phyloP scores from a whole-genome alignment of 352 stramenopile genomes.

The Phytopythium vexans region DNA sequence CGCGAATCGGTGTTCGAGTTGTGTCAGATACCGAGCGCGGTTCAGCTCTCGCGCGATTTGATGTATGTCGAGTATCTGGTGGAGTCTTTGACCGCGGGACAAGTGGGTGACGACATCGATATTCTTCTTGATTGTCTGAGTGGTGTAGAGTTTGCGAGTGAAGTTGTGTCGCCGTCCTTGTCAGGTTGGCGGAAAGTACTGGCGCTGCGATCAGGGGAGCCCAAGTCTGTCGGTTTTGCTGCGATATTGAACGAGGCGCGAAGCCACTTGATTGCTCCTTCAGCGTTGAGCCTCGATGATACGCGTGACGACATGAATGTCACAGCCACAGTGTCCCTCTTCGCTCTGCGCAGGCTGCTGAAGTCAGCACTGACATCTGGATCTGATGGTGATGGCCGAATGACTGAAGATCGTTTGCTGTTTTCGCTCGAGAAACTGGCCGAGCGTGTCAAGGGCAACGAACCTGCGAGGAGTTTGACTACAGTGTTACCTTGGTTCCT shows the following conservation, averaged over 20 bases:
- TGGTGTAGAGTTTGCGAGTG: slow-evolving; percentile 1
- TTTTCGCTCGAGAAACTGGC: slow-evolving; percentile 66
- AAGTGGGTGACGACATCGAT: slow-evolving; percentile 11
- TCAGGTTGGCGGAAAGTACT: slow-evolving; percentile 32
- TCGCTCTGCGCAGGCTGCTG: slow-evolving; percentile 53
- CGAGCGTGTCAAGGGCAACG: slow-evolving; percentile 9
- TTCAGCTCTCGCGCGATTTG: slow-evolving; percentile 56
- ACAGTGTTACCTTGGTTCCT: slow-evolving; percentile 52
- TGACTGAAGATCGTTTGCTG: slow-evolving; percentile 48
- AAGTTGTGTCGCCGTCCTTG: slow-evolving; percentile 1
- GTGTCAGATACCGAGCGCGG: slow-evolving; percentile 51
- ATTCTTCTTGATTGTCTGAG: slow-evolving; percentile 17
- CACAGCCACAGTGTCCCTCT: slow-evolving; percentile 42
- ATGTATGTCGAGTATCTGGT: slow-evolving; percentile 64
- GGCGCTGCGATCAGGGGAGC: slow-evolving; percentile 15
- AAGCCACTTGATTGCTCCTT: slow-evolving; percentile 36
- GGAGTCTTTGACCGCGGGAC: slow-evolving; percentile 12
- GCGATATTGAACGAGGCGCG: slow-evolving; percentile 33
- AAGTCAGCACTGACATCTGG: slow-evolving; percentile 34
- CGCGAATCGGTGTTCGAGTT: slow-evolving; percentile 47
- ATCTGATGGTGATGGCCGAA: slow-evolving; percentile 9
- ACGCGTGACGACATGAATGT: not conserved
- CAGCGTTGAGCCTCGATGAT: not conserved
- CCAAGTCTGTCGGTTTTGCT: not conserved
- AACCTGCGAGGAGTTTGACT: slow-evolving; percentile 9